phyloP scores from a whole-genome alignment of 345 rosid genomes.

The Salix arbutifolia region DNA sequence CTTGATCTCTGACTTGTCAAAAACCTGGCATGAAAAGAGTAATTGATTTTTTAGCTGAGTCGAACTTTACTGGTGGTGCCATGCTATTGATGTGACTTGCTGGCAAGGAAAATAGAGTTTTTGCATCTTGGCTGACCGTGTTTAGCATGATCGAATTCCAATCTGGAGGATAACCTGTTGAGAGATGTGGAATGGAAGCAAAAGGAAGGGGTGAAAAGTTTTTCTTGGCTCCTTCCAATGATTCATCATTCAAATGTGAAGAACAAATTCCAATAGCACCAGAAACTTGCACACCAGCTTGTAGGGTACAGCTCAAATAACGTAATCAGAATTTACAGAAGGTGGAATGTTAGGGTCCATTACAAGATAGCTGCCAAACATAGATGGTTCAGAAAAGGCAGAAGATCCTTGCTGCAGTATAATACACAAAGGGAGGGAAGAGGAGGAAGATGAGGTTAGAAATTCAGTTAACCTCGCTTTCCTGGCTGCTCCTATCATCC shows the following conservation, averaged over 20 bases:
- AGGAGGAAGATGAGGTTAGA: neutral
- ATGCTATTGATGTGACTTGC: conserved; percentile 22
- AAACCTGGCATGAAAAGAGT: conserved; percentile 86
- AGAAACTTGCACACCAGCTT: conserved; percentile 70
- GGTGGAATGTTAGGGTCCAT: conserved; percentile 59
- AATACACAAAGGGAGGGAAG: neutral
- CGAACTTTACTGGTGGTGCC: conserved; percentile 51
- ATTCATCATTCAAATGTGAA: conserved; percentile 23
- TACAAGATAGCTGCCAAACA: conserved; percentile 49
- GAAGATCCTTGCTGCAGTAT: conserved; percentile 33
- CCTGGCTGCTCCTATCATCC: conserved; percentile 71
- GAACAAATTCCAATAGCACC: conserved; percentile 52
- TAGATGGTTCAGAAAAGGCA: conserved; percentile 16
- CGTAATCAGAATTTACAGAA: conserved; percentile 59
- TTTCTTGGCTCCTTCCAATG: conserved; percentile 31
- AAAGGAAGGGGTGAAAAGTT: conserved; percentile 61
- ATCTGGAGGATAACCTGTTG: conserved; percentile 35
- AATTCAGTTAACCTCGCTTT: conserved; percentile 56
- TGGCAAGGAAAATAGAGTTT: conserved; percentile 43
- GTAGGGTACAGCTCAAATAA: conserved; percentile 80
- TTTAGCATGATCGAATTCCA: conserved; percentile 53
- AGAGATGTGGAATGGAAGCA: conserved; percentile 47
- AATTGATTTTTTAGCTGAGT: conserved; percentile 46
- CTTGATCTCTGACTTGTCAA: conserved; percentile 88
- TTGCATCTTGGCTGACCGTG: conserved; percentile 38